phyloP scores from a whole-genome alignment of 2,329 filamentous ascomycete genomes.

The Fusarium avenaceum region DNA sequence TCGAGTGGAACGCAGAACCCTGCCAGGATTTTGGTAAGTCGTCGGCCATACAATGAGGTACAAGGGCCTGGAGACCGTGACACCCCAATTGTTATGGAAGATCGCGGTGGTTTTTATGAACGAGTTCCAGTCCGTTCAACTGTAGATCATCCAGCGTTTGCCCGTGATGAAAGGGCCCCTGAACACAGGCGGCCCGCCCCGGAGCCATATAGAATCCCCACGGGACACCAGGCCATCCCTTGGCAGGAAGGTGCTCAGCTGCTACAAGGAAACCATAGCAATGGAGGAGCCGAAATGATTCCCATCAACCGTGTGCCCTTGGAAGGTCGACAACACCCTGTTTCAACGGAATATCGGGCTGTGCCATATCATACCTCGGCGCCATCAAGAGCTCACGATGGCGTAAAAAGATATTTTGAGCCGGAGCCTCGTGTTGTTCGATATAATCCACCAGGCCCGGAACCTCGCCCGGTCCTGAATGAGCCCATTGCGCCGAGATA shows the following conservation, averaged over 20 bases:
- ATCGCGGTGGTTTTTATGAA: slow-evolving; percentile 56
- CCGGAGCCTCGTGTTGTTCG: slow-evolving; percentile 23
- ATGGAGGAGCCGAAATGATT: slow-evolving; percentile 39
- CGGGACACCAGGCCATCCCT: slow-evolving; percentile 37
- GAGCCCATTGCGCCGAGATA: slow-evolving; percentile 23
- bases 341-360: slow-evolving; percentile 25
- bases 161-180: slow-evolving; percentile 27
- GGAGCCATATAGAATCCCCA: slow-evolving; percentile 27
- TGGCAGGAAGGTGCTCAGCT: slow-evolving; percentile 44
- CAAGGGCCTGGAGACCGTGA: slow-evolving; percentile 50
- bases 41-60: slow-evolving; percentile 51
- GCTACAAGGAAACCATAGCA: slow-evolving; percentile 34
- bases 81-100: slow-evolving; percentile 58
- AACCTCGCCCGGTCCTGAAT: slow-evolving; percentile 31
- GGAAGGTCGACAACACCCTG: slow-evolving; percentile 21
- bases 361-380: slow-evolving; percentile 14
- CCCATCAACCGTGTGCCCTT: slow-evolving; percentile 30
- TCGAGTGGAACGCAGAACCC: slow-evolving; percentile 35
- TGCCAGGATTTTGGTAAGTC: slow-evolving; percentile 39
- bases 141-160: slow-evolving; percentile 20
- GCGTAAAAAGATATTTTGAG: slow-evolving; percentile 16
- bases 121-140: slow-evolving; percentile 46
- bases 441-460: slow-evolving; percentile 19
- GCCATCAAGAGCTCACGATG: slow-evolving; percentile 12
- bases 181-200: slow-evolving; percentile 31